These are phyloP conservation scores for Lojkania enalia DNA, from an alignment of 2,329 filamentous ascomycete species.

Conservation along the genomic window DNA sequence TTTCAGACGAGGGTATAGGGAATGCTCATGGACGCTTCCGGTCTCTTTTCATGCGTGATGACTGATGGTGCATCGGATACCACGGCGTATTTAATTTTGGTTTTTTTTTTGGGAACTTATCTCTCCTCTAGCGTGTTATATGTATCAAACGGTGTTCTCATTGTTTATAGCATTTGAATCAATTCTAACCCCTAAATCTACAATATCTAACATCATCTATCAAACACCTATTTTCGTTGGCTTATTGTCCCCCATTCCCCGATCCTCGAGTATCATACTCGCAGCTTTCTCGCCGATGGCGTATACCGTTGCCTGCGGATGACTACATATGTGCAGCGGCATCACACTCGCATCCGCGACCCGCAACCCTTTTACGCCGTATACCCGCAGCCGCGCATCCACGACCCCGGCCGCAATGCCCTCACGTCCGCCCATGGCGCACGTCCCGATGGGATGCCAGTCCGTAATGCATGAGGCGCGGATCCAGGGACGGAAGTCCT, in stretches of 20 bases:
- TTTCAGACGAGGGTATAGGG: too few relatives aligned
- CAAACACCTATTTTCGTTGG: neutral
- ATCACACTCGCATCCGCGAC: constrained; percentile 25
- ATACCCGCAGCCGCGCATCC: constrained; percentile 21
- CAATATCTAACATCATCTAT: neutral
- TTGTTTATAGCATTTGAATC: too few relatives aligned
- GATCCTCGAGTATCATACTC: constrained; percentile 13
- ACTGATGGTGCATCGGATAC: neutral
- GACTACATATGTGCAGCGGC: constrained; percentile 15
- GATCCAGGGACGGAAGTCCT: constrained; percentile 19
- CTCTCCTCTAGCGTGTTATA: neutral
- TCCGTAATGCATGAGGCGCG: constrained; percentile 23
- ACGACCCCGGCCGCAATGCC: constrained; percentile 14
- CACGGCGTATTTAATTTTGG: neutral
- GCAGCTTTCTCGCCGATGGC: constrained; percentile 19
- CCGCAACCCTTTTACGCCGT: constrained; percentile 21
- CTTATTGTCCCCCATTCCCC: neutral
- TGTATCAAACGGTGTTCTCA: too few relatives aligned
- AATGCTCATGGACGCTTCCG: neutral
- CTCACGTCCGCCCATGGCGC: constrained; percentile 20
- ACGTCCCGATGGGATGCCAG: constrained; percentile 22
- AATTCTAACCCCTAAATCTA: neutral
- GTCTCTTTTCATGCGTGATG: neutral
- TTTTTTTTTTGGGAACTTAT: neutral
- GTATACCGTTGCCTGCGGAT: constrained; percentile 15